These are phyloP conservation scores for Amylocystis lapponica DNA, from an alignment of 768 basidiomycete genomes.

Conservation along the genomic window DNA sequence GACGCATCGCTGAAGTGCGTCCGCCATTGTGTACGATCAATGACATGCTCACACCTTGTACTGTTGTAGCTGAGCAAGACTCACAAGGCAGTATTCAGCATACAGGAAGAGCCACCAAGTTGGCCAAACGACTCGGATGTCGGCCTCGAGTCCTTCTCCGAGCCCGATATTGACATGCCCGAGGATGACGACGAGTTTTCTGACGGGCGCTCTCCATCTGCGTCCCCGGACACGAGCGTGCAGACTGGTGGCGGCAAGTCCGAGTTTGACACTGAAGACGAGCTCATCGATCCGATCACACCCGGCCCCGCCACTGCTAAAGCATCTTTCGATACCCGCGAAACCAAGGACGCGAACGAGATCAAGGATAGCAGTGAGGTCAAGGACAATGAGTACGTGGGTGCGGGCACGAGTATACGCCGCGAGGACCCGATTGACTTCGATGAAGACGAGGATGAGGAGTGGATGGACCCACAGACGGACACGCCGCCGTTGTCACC, in stretches of 20 bases:
- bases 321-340: slow-evolving; percentile 17
- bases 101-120: slow-evolving; percentile 82
- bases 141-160: slow-evolving; percentile 80
- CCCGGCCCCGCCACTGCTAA: slow-evolving; percentile 44
- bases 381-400: slow-evolving; percentile 7
- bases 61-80: slow-evolving; percentile 34
- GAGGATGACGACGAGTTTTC: slow-evolving; percentile 51
- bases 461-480: slow-evolving; percentile 59
- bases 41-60: background rate
- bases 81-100: slow-evolving; percentile 69
- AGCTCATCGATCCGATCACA: slow-evolving; percentile 63
- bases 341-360: slow-evolving; percentile 9
- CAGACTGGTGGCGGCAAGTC: slow-evolving; percentile 38
- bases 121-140: slow-evolving; percentile 79
- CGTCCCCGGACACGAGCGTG: slow-evolving; percentile 31
- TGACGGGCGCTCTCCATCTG: slow-evolving; percentile 31
- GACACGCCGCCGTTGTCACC: slow-evolving; percentile 12
- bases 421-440: slow-evolving; percentile 28
- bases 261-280: slow-evolving; percentile 67
- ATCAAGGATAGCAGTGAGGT: slow-evolving; percentile 24
- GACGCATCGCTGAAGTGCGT: slow-evolving; percentile 67
- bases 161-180: slow-evolving; percentile 60
- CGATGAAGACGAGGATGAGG: slow-evolving; percentile 42
- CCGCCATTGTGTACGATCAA: background rate
- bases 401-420: slow-evolving; percentile 11